Evolutionary conservation across 2,329 filamentous ascomycete genomes (phyloP).

Genomic region (Lasiodiplodia gonubiensis): DNA sequence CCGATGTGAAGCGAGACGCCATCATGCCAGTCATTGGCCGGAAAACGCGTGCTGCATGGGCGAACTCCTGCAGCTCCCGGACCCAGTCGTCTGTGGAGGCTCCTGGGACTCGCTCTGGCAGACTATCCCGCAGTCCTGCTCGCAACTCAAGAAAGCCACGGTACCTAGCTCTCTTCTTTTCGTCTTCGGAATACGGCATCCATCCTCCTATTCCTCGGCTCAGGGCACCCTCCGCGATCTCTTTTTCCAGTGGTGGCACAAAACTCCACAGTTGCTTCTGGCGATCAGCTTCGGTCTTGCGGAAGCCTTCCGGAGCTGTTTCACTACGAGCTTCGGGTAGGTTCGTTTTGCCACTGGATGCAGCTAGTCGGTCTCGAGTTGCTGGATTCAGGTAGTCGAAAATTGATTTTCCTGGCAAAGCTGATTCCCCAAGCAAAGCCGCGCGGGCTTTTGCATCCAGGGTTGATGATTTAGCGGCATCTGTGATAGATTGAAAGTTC

Average conservation of each 20-base stretch:
- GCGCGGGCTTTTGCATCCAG: constrained; percentile 80
- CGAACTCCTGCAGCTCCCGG: constrained; percentile 80
- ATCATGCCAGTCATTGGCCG: constrained; percentile 90
- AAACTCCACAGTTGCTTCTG: constrained; percentile 59
- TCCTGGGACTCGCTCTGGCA: constrained; percentile 62
- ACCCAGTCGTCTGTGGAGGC: constrained; percentile 74
- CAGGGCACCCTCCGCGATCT: constrained; percentile 53
- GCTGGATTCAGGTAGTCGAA: constrained; percentile 89
- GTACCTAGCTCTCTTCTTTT: constrained; percentile 80
- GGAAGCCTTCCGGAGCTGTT: constrained; percentile 67
- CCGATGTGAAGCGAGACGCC: constrained; percentile 89
- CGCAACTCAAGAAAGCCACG: constrained; percentile 78
- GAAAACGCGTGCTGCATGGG: constrained; percentile 77
- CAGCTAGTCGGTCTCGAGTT: constrained; percentile 76
- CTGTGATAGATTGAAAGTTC: constrained; percentile 68
- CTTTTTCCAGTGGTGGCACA: constrained; percentile 51
- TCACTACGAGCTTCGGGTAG: constrained; percentile 81
- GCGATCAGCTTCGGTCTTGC: constrained; percentile 67
- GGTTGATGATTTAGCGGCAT: constrained; percentile 77
- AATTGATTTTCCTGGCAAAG: constrained; percentile 87
- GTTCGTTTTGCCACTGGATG: constrained; percentile 74
- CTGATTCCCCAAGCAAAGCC: constrained; percentile 77
- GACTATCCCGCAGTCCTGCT: constrained; percentile 62
- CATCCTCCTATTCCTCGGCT: constrained; percentile 64
- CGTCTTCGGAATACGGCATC: constrained; percentile 85